Conservation (phyloP, 2,329 filamentous ascomycete genomes). For the Blastomyces silverae region DNA sequence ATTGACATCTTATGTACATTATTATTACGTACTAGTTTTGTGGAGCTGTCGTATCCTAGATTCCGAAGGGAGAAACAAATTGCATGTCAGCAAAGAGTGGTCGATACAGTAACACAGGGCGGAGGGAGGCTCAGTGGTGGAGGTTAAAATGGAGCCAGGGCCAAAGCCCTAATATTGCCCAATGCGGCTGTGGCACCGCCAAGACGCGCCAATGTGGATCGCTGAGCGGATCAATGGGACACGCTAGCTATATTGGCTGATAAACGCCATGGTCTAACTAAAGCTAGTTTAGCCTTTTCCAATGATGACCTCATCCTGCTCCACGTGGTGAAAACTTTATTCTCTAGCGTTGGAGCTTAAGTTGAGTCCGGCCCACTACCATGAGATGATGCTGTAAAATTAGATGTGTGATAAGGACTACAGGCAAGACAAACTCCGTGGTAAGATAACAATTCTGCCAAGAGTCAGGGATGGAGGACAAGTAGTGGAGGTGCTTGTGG, state of each 20-base stretch:
- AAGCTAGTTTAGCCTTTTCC: no score
- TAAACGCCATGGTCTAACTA: neutral
- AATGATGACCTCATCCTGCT: neutral
- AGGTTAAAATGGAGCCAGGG: neutral
- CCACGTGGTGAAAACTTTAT: constrained; percentile 8
- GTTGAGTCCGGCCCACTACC: neutral
- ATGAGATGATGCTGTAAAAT: neutral
- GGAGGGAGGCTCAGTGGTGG: neutral
- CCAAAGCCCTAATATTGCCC: neutral
- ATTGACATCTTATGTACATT: neutral
- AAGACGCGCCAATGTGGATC: neutral
- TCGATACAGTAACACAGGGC: neutral
- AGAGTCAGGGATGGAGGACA: neutral
- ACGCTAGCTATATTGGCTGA: neutral
- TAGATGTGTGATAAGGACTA: neutral
- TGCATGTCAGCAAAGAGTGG: neutral
- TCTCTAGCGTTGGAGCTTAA: constrained; percentile 5
- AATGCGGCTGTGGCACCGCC: neutral
- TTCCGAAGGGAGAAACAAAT: no score
- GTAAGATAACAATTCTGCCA: neutral
- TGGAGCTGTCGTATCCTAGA: neutral
- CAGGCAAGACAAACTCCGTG: neutral
- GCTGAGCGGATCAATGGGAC: neutral
- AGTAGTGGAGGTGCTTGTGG: neutral
- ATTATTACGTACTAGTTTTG: neutral